Percentiles rank a stretch among this genome's conserved stretches.
Conservation (phyloP, 2,329 filamentous ascomycete species). For the Tolypocladium ovalisporum region DNA sequence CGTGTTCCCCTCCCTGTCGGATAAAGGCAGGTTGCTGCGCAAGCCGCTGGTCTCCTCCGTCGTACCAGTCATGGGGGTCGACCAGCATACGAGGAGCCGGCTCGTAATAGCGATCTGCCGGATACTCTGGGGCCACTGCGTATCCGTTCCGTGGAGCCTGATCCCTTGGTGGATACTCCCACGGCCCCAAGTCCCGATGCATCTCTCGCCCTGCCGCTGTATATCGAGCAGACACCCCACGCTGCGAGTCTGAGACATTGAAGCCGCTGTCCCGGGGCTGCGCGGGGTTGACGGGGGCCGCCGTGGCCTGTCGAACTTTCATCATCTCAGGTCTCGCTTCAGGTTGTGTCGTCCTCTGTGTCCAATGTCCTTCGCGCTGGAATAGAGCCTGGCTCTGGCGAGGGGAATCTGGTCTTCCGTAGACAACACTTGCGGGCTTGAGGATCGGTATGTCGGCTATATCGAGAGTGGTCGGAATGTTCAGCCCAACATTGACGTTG, state of each 20-base stretch:
- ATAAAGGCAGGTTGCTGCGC: not conserved
- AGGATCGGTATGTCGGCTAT: constrained; percentile 9
- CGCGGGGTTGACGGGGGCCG: not conserved
- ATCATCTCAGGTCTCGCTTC: not conserved
- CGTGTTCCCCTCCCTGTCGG: constrained; percentile 1
- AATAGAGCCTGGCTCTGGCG: not conserved
- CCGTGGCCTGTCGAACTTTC: not conserved
- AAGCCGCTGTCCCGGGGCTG: not conserved
- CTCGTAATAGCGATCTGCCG: not conserved
- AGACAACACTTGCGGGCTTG: constrained; percentile 17
- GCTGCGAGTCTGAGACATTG: not conserved
- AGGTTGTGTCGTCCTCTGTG: not conserved
- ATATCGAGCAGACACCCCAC: not conserved
- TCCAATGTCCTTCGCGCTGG: not conserved
- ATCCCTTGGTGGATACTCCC: not conserved
- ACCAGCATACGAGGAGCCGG: not conserved
- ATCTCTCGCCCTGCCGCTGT: not conserved
- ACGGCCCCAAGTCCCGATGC: not conserved
- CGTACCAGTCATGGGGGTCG: not conserved
- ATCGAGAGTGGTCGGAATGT: not conserved
- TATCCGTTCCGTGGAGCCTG: not conserved
- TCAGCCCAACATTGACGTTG: not conserved
- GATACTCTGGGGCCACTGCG: not conserved
- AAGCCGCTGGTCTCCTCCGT: not conserved
- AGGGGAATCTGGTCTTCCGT: constrained; percentile 12